Percentiles rank a stretch among this genome's conserved stretches.
Conservation (phyloP, 208 protist genomes). For the Phytomonas serpens region DNA sequence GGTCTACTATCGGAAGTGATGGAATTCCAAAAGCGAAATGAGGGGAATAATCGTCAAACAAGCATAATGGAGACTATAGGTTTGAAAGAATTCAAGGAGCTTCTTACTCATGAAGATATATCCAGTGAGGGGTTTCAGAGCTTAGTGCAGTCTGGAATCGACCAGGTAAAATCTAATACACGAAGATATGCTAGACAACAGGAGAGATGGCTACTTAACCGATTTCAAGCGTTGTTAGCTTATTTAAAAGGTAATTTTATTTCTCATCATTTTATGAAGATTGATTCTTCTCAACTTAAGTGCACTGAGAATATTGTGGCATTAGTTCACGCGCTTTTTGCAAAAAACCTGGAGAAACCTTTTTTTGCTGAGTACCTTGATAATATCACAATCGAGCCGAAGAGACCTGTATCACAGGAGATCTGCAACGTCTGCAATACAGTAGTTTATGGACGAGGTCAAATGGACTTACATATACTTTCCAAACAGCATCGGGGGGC, state of each 20-base stretch:
- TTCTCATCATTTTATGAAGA: constrained; percentile 26
- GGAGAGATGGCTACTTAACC: constrained; percentile 69
- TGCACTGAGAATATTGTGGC: neutral
- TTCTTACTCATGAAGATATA: constrained; percentile 11
- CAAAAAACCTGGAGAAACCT: neutral
- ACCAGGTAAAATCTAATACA: constrained; percentile 63
- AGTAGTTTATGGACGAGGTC: constrained; percentile 40
- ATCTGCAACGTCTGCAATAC: constrained; percentile 44
- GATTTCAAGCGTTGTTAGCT: constrained; percentile 35
- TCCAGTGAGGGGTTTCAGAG: constrained; percentile 12
- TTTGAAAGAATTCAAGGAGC: constrained; percentile 54
- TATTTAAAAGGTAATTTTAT: constrained; percentile 5
- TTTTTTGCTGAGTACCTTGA: neutral
- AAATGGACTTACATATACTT: constrained; percentile 38
- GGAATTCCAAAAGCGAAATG: constrained; percentile 18
- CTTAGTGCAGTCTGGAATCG: constrained; percentile 19
- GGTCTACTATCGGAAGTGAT: constrained; percentile 62
- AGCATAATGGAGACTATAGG: constrained; percentile 60
- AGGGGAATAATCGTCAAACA: constrained; percentile 11
- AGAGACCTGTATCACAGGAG: constrained; percentile 32
- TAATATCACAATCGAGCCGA: neutral
- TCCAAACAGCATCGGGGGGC: constrained; percentile 64
- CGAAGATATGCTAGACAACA: constrained; percentile 74
- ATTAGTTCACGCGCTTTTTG: neutral
- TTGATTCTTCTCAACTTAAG: constrained; percentile 13